Base-by-base conservation (phyloP, 805 yeast species). In the Yamadazyma paraphyllophila region DNA sequence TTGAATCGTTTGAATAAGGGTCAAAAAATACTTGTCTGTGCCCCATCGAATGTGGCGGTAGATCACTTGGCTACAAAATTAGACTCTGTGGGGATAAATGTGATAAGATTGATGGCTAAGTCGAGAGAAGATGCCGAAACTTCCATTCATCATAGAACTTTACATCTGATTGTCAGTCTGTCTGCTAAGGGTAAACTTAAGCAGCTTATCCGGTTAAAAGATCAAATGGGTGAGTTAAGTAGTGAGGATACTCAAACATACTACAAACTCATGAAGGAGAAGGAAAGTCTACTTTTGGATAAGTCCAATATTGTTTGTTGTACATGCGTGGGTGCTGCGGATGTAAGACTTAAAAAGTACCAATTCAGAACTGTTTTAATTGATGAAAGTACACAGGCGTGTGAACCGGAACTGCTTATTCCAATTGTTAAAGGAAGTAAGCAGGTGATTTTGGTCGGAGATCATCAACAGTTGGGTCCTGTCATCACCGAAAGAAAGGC, bases 381-480 rank as follows among this genome's bases (percentile, higher is more conserved):
- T 48, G 98, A 91, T 66, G 98, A 91, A 68, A 83, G 89, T 58
- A 89, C 97, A 0, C 97, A 92, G 67, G 92, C 97, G 2, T 79
- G 92, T 0, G 98, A 91, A 63, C 96, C 97, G 1, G 96, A 90
- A 63, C 81, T 87, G 57, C 73, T 91, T 57, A 88, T 91, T 53
- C 97, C 98, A 10, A 79, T 91, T 32, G 89, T 85, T 2, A 85
- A 83, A 54, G 96, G 97, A 20, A 90, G 95, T 38, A 85, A 85
- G 59, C 97, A 91, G 61, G 88, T 90, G 6, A 80, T 91, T 38
- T 69, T 91, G 29, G 97, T 90, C 32, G 98, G 98, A 59, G 98
- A 91, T 63, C 97, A 92, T 66, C 92, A 89, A 67, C 98, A 91
- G 69, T 73, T 91, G 53, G 97, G 97, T 1, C 97, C 98, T 0